Evolutionary conservation across 2,329 filamentous ascomycete species (phyloP).

Genomic region (Endocalyx cinctus): DNA sequence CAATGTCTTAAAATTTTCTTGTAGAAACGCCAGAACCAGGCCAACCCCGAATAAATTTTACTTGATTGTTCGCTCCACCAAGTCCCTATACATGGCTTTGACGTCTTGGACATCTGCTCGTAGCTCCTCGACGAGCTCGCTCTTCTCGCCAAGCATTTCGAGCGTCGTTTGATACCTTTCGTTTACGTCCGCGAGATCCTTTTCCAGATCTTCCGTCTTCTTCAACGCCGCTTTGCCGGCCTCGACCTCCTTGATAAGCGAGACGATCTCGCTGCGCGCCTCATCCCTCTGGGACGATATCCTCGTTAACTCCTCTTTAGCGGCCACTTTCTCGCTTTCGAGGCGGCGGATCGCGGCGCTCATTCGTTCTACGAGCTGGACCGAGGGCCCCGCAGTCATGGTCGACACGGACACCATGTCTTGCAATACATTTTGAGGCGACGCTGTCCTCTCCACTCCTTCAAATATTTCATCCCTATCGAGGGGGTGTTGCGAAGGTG

Average conservation of each 20-base stretch:
- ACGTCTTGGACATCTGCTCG: slow-evolving; percentile 84
- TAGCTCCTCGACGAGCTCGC: slow-evolving; percentile 88
- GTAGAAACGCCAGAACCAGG: too few species aligned
- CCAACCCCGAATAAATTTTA: too few species aligned
- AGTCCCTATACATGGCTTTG: slow-evolving; percentile 92
- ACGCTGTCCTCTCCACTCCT: slow-evolving; percentile 51
- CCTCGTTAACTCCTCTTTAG: slow-evolving; percentile 78
- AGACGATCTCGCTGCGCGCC: slow-evolving; percentile 84
- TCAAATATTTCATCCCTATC: slow-evolving; percentile 48
- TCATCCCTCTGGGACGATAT: slow-evolving; percentile 86
- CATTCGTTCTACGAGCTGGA: slow-evolving; percentile 95
- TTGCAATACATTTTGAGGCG: slow-evolving; percentile 66
- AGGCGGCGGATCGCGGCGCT: slow-evolving; percentile 85
- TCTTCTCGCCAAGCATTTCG: slow-evolving; percentile 95
- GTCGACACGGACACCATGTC: slow-evolving; percentile 89
- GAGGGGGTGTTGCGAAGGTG: slow-evolving; percentile 37
- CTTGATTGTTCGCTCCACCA: slow-evolving; percentile 80
- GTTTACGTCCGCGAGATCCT: slow-evolving; percentile 63
- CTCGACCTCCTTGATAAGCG: slow-evolving; percentile 82
- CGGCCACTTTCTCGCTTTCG: slow-evolving; percentile 85
- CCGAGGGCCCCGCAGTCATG: slow-evolving; percentile 82
- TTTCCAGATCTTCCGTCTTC: slow-evolving; percentile 61
- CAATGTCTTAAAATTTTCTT: too few species aligned
- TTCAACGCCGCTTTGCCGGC: slow-evolving; percentile 56
- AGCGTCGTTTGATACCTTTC: slow-evolving; percentile 83